A percentile compares a stretch with the other conserved stretches of the same genome.
Evolutionary conservation across 345 rosid genomes (phyloP).

Genomic region (Corymbia maculata): DNA sequence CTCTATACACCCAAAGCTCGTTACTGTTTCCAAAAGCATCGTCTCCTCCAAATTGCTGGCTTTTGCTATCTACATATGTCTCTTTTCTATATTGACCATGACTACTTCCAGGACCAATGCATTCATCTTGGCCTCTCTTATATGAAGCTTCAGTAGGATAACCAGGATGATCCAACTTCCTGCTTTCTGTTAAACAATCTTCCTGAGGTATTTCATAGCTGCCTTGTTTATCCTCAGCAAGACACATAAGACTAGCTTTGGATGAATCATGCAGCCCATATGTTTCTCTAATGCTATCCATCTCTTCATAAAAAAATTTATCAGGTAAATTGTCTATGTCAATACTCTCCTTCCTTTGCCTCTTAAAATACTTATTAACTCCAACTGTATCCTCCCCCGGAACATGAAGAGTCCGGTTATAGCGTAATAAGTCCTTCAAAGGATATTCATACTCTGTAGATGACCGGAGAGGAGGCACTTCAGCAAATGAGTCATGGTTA

Average conservation of each 20-base stretch:
- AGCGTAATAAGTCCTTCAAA: neutral
- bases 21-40: neutral
- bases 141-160: neutral
- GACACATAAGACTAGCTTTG: slow-evolving; percentile 3
- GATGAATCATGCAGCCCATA: neutral
- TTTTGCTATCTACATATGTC: neutral
- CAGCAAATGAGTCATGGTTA: neutral
- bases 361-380: neutral
- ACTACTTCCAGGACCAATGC: neutral
- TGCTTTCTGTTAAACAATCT: neutral
- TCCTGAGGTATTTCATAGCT: neutral
- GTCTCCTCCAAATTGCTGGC: neutral
- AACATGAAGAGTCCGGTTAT: neutral
- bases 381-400: neutral
- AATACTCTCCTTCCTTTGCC: neutral
- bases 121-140: neutral
- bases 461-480: neutral
- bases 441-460: neutral
- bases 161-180: neutral
- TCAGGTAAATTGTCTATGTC: neutral
- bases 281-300: neutral
- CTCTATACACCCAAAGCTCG: neutral
- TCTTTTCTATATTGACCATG: neutral
- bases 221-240: slow-evolving; percentile 1
- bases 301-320: neutral